Evolutionary conservation across 805 yeast species (phyloP), one percentile per base, ranked within the genome.

Genomic region (Metschnikowia amazonensis): DNA sequence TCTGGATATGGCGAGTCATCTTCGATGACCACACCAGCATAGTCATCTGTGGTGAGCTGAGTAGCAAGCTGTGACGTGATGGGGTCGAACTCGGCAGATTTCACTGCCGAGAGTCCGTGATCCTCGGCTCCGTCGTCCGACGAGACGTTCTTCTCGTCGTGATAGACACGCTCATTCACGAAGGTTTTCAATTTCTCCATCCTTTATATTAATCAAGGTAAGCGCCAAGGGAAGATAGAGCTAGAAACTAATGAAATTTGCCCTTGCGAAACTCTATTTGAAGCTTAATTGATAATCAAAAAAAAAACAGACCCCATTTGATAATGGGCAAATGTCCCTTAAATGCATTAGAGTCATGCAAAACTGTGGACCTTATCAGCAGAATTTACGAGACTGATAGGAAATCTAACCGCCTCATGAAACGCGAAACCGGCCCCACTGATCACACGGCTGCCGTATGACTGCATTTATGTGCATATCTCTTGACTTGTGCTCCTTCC

Each of bases 1-100:
- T 82, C 87, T 1, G 84, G 79, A 58, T 81, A 82, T 8, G 86
- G 85, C 17, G 59, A 55, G 49, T 55, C 58, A 36, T 53, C 57
- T 34, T 53, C 59, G n/a, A 48, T 47, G 14, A 33, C 32, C 27
- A 53, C 42, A 17, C 49, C 58, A 13, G 59, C 58, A 18, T 55
- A 55, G 14, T 51, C 55, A 29, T 55, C 59, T 11, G 43, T 45
- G 11, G 46, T 46, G 35, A 55, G 47, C 20, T 47, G 42, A 20
- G 52, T 45, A 16, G 54, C 56, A 21, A 55, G 44, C 17, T 44
- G 33, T 11, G 48, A 41, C 34, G 50, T 48, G 38, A 49, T 44
- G 2, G 57, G 57, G 45, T 55, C 59, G 30, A 45, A 55, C 40
- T 51, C 59, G 3, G 40, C 46, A 13, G 58, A 54, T 38, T 43